phyloP scores from a whole-genome alignment of 352 stramenopile species.

The Sclerospora graminicola region DNA sequence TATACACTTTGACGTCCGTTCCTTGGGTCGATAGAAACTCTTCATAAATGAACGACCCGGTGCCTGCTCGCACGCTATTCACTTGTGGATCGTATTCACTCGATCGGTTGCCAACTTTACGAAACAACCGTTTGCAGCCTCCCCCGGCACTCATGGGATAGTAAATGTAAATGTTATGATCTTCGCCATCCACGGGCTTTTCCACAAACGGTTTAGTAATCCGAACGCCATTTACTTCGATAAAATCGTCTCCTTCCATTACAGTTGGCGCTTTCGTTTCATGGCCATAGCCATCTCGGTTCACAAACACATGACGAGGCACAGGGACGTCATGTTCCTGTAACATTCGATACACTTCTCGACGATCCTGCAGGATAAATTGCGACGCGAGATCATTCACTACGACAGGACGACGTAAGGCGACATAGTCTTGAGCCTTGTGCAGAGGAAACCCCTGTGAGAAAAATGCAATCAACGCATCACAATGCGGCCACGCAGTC shows the following conservation, averaged over 20 bases:
- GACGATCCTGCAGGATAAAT: slow-evolving; percentile 90
- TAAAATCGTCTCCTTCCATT: slow-evolving; percentile 67
- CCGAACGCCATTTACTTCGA: slow-evolving; percentile 87
- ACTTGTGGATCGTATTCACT: slow-evolving; percentile 93
- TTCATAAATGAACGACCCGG: slow-evolving; percentile 95
- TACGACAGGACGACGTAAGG: slow-evolving; percentile 89
- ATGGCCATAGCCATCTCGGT: slow-evolving; percentile 85
- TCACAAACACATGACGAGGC: slow-evolving; percentile 92
- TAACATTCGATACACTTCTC: slow-evolving; percentile 92
- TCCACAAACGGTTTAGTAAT: slow-evolving; percentile 99
- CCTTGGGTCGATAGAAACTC: slow-evolving; percentile 98
- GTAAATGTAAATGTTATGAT: slow-evolving; percentile 99
- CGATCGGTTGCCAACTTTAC: slow-evolving; percentile 90
- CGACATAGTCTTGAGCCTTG: slow-evolving; percentile 95
- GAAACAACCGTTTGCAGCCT: slow-evolving; percentile 98
- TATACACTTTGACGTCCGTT: slow-evolving; percentile 99
- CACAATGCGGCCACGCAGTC: slow-evolving; percentile 89
- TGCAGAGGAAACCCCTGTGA: slow-evolving; percentile 95
- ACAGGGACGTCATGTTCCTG: slow-evolving; percentile 90
- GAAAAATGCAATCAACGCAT: slow-evolving; percentile 98
- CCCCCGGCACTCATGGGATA: slow-evolving; percentile 98
- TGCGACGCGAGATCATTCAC: slow-evolving; percentile 97
- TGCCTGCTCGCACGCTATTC: slow-evolving; percentile 87
- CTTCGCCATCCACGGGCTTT: slow-evolving; percentile 98
- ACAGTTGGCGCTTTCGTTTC: slow-evolving; percentile 25